Evolutionary conservation across 352 stramenopile genomes (phyloP).

Genomic region (Phytophthora multivora): DNA sequence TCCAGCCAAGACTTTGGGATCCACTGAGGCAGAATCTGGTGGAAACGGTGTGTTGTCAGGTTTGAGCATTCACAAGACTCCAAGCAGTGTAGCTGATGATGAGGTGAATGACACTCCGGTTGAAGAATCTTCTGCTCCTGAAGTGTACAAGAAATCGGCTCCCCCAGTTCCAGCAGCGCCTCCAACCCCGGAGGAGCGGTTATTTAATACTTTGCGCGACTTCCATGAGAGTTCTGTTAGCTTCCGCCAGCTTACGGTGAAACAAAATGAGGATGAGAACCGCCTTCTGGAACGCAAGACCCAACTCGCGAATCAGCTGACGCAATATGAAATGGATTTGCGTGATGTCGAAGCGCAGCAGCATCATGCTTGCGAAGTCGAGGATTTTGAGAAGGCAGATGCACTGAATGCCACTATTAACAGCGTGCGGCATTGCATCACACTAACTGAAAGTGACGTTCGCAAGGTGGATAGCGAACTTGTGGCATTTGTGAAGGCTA

Average conservation of each 20-base stretch:
- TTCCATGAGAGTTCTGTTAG: constrained; percentile 75
- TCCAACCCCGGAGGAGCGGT: constrained; percentile 63
- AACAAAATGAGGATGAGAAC: constrained; percentile 81
- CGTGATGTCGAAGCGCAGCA: constrained; percentile 82
- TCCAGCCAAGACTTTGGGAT: constrained; percentile 22
- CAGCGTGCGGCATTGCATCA: constrained; percentile 82
- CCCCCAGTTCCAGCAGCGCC: constrained; percentile 30
- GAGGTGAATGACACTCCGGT: constrained; percentile 15
- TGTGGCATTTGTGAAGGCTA: constrained; percentile 68
- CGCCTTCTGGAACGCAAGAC: constrained; percentile 70
- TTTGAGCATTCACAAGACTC: constrained; percentile 46
- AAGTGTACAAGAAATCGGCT: constrained; percentile 36
- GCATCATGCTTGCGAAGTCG: constrained; percentile 75
- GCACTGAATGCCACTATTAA: constrained; percentile 82
- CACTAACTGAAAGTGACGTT: constrained; percentile 78
- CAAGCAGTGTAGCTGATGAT: constrained; percentile 22
- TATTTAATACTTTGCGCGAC: constrained; percentile 72
- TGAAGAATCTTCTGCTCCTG: constrained; percentile 15
- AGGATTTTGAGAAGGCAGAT: constrained; percentile 88
- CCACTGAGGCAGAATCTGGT: constrained; percentile 24
- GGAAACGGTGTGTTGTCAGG: constrained; percentile 53
- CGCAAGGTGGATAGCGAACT: constrained; percentile 80
- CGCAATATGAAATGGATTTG: constrained; percentile 81
- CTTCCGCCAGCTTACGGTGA: constrained; percentile 64
- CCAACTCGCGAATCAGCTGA: constrained; percentile 70